Conservation (phyloP, 2,329 filamentous ascomycete species). For the Ceratocystis cacaofunesta region DNA sequence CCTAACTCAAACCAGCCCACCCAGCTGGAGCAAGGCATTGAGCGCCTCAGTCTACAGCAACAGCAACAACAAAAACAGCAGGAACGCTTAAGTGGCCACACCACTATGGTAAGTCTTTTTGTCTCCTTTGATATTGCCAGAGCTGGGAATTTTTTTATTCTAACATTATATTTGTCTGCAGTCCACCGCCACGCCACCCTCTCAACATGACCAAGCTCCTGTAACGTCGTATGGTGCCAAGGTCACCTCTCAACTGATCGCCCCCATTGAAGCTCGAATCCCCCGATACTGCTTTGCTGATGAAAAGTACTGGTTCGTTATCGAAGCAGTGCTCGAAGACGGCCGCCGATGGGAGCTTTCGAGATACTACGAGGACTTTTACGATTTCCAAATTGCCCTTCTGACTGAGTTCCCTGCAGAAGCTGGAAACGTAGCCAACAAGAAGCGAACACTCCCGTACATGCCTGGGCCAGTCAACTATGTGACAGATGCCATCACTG, state of each 20-base stretch:
- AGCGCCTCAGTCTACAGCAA: conserved; percentile 24
- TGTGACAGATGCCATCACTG: conserved; percentile 94
- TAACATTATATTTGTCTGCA: neutral
- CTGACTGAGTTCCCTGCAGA: conserved; percentile 85
- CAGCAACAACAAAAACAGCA: conserved; percentile 18
- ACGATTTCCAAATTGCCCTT: conserved; percentile 93
- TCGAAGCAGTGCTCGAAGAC: conserved; percentile 81
- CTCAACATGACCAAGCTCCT: conserved; percentile 6
- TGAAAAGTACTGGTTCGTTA: conserved; percentile 98
- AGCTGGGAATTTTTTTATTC: neutral
- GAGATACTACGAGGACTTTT: conserved; percentile 95
- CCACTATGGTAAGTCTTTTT: neutral
- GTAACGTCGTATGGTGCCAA: conserved; percentile 18
- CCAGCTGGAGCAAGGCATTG: conserved; percentile 49
- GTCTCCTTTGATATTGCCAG: neutral
- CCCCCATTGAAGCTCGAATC: conserved; percentile 70
- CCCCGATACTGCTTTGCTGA: conserved; percentile 91
- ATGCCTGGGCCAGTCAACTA: conserved; percentile 98
- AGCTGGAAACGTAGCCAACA: conserved; percentile 68
- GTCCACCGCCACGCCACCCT: neutral
- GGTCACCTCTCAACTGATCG: conserved; percentile 45
- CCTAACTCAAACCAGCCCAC: conserved; percentile 24
- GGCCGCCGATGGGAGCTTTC: conserved; percentile 85
- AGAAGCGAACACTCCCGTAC: conserved; percentile 75
- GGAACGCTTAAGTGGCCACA: conserved; percentile 12